These are phyloP conservation scores for Mychonastes homosphaera DNA, from an alignment of 139 green algal species.

Conservation along the genomic window DNA sequence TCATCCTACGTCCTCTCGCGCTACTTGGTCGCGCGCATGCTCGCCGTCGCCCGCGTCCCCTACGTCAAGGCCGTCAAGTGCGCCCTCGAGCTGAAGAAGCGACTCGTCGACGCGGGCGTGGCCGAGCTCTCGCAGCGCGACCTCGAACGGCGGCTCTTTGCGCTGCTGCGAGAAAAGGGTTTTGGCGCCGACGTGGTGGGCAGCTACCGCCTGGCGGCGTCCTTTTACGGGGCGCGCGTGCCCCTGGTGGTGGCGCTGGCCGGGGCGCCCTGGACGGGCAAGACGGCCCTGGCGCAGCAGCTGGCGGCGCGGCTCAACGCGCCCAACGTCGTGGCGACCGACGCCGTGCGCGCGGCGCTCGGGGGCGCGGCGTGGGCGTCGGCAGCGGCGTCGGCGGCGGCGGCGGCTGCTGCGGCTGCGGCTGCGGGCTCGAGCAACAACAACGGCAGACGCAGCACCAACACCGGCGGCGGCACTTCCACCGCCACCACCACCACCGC, in stretches of 20 bases:
- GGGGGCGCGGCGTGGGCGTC: slow-evolving; percentile 47
- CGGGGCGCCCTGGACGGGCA: slow-evolving; percentile 69
- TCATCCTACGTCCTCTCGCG: slow-evolving; percentile 91
- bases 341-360: slow-evolving; percentile 74
- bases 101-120: slow-evolving; percentile 71
- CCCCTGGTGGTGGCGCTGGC: slow-evolving; percentile 80
- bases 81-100: slow-evolving; percentile 87
- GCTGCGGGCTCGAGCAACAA: neutral
- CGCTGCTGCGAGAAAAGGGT: slow-evolving; percentile 53
- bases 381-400: neutral
- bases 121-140: slow-evolving; percentile 66
- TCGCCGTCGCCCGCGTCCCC: slow-evolving; percentile 79
- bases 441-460: neutral
- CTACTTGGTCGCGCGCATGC: slow-evolving; percentile 79
- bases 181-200: slow-evolving; percentile 62
- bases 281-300: slow-evolving; percentile 82
- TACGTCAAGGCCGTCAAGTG: slow-evolving; percentile 83
- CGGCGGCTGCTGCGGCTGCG: neutral
- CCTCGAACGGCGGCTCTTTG: slow-evolving; percentile 72
- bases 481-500: neutral
- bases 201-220: slow-evolving; percentile 73
- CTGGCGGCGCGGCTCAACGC: slow-evolving; percentile 85
- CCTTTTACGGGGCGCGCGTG: slow-evolving; percentile 53
- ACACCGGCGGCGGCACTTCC: neutral
- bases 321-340: slow-evolving; percentile 86